A percentile compares a stretch with the other conserved stretches of the same genome.
phyloP scores from a whole-genome alignment of 1,139 yeast species.

The Debaryomyces fabryi region DNA sequence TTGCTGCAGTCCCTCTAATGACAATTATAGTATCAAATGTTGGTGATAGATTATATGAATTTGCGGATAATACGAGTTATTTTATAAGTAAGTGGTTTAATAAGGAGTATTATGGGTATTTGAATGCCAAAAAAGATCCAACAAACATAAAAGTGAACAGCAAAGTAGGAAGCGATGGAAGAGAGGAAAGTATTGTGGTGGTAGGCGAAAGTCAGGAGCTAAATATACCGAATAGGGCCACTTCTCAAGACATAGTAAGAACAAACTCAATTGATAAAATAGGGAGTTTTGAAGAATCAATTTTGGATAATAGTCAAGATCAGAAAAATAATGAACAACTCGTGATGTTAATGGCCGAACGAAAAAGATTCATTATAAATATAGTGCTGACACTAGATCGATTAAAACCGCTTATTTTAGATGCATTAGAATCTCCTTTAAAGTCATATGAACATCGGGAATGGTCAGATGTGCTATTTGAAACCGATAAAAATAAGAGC shows the following conservation, averaged over 20 bases:
- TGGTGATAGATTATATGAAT: conserved; percentile 60
- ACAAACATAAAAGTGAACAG: neutral
- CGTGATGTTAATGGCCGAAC: neutral
- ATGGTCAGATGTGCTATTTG: conserved; percentile 32
- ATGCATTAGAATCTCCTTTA: conserved; percentile 34
- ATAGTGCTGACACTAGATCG: neutral
- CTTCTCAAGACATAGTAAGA: neutral
- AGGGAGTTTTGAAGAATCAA: neutral
- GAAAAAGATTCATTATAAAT: neutral
- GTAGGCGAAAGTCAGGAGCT: neutral
- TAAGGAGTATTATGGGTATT: neutral
- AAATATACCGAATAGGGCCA: too few species aligned
- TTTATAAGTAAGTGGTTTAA: conserved; percentile 14
- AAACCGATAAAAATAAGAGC: conserved; percentile 13
- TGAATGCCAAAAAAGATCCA: neutral
- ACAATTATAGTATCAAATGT: conserved; percentile 74
- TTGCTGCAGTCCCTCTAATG: conserved; percentile 84
- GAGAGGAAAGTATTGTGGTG: neutral
- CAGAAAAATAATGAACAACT: neutral
- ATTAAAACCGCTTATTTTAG: conserved; percentile 29
- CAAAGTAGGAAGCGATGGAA: neutral
- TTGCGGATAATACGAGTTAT: conserved; percentile 22
- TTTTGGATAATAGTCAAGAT: neutral
- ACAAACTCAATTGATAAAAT: neutral
- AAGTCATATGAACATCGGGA: conserved; percentile 35